Evolutionary conservation across 805 yeast species (phyloP).

Genomic region (Lachancea sp.): DNA sequence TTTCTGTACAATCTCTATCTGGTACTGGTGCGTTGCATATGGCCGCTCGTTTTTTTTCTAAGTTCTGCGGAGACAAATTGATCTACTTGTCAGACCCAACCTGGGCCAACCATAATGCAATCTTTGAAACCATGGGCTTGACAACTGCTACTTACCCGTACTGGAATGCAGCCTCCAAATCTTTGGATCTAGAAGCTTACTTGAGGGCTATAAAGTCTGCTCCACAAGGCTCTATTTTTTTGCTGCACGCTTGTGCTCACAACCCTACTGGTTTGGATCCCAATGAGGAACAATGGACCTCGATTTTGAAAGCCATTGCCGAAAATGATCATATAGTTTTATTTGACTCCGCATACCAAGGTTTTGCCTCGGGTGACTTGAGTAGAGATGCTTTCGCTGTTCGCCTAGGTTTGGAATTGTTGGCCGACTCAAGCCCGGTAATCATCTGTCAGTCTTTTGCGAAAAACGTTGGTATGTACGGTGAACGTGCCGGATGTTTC

Average conservation of each 20-base stretch:
- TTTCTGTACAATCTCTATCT: constrained; percentile 81
- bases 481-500: constrained; percentile 94
- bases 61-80: constrained; percentile 34
- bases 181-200: constrained; percentile 66
- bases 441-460: constrained; percentile 92
- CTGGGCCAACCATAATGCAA: constrained; percentile 95
- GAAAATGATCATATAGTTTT: constrained; percentile 64
- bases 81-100: constrained; percentile 83
- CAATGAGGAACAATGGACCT: constrained; percentile 69
- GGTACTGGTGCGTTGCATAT: constrained; percentile 96
- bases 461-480: constrained; percentile 93
- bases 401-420: constrained; percentile 46
- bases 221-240: constrained; percentile 67
- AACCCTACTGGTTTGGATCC: constrained; percentile 98
- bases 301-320: constrained; percentile 57
- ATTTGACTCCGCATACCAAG: constrained; percentile 95
- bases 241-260: constrained; percentile 94
- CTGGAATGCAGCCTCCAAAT: constrained; percentile 69
- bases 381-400: constrained; percentile 79
- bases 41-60: constrained; percentile 52
- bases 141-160: constrained; percentile 70
- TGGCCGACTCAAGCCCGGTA: constrained; percentile 48
- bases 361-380: constrained; percentile 87
- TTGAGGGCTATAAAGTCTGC: constrained; percentile 57
- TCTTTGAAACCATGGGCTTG: constrained; percentile 67